Conservation (phyloP, 2,329 filamentous ascomycete genomes). For the Verticillium longisporum region DNA sequence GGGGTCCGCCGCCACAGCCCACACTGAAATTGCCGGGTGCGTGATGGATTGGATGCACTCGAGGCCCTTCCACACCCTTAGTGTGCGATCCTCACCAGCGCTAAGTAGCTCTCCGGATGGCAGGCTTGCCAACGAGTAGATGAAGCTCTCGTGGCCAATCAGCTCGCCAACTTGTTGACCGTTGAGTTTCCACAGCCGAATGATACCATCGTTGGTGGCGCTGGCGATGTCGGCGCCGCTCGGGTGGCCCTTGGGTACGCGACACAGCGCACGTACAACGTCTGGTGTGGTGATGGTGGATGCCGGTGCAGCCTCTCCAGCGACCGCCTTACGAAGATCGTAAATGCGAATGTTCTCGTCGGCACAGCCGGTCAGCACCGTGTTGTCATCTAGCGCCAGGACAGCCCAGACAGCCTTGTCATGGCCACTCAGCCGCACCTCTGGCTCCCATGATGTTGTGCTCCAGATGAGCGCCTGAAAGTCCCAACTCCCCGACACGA, state of each 20-base stretch:
- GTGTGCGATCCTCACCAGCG: constrained; percentile 88
- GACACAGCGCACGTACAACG: constrained; percentile 82
- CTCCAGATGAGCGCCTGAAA: constrained; percentile 80
- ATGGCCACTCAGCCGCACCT: constrained; percentile 65
- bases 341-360: constrained; percentile 87
- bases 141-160: constrained; percentile 87
- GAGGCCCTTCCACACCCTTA: constrained; percentile 77
- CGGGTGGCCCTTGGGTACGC: constrained; percentile 66
- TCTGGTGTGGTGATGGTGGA: constrained; percentile 62
- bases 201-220: constrained; percentile 84
- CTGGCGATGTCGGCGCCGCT: constrained; percentile 91
- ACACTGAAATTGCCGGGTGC: constrained; percentile 93
- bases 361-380: constrained; percentile 84
- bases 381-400: constrained; percentile 70
- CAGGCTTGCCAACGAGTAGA: constrained; percentile 74
- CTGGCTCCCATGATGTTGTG: constrained; percentile 76
- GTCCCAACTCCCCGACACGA: constrained; percentile 95
- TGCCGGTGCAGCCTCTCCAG: constrained; percentile 41
- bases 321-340: constrained; percentile 56
- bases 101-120: constrained; percentile 86
- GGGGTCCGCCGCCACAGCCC: constrained; percentile 77
- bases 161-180: constrained; percentile 72
- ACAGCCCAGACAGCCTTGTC: constrained; percentile 83
- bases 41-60: constrained; percentile 93
- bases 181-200: constrained; percentile 79